Evolutionary conservation across 2,329 filamentous ascomycete genomes (phyloP), one percentile per base, ranked within the genome.

Genomic region (Pochonia chlamydosporia): DNA sequence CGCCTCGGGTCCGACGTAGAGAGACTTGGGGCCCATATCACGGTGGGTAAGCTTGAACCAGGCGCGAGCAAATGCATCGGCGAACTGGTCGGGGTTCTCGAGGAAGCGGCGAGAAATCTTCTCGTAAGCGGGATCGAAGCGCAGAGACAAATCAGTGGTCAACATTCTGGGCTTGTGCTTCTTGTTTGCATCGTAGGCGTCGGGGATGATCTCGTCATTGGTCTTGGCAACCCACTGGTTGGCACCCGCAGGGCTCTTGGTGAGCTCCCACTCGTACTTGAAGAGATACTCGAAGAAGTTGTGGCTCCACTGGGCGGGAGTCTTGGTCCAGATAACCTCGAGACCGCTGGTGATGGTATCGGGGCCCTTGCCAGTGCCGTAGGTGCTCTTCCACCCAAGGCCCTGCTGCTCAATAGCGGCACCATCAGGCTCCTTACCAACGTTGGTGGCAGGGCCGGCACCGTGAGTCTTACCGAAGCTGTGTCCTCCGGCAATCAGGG

Each of bases 1-100:
- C 16, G 88, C 73, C 66, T 91, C 87, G 1, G 87, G 86, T 25
- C 87, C 87, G 40, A 89, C 59, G 73, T 86, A 90, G 61, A 84
- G 84, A 21, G 75, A 63, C 46, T 79, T 72, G 37, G 87, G 87
- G 14, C 87, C 87, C 69, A 91, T 78, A 63, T 90, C 87, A 70
- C 87, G 85, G 71, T 91, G 87, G 28, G 86, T 74, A 36, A 91
- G 78, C 79, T 91, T 90, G 79, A 88, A 91, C 87, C 87, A 91
- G 13, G 87, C 87, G 43, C 80, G 79, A 20, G 77, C 73, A 59
- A 90, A 91, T 8, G 78, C 82, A 51, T 89, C 81, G 46, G 74
- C 75, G 33, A 90, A 75, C 71, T 87, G 68, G 40, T 85, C 75
- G 2, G 83, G 83, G 68, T 90, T 70, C 55, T 81, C 78, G 40